These are phyloP conservation scores for Lathyrus oleraceus DNA, from an alignment of 306 rosid species.

Conservation along the genomic window DNA sequence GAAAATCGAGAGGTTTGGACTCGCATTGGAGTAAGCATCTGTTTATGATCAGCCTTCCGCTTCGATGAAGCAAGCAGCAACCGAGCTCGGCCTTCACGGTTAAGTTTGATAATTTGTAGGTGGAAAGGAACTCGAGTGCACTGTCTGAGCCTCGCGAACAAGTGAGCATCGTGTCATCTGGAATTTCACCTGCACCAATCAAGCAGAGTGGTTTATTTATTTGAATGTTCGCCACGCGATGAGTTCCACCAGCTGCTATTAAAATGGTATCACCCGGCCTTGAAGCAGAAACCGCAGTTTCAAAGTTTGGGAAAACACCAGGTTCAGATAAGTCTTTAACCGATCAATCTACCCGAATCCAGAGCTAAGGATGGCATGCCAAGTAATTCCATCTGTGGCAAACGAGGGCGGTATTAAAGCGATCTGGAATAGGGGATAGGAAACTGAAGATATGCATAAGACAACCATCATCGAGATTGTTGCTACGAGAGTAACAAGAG, in stretches of 20 bases:
- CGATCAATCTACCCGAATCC: conserved; percentile 92
- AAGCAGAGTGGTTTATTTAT: conserved; percentile 85
- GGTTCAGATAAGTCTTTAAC: conserved; percentile 66
- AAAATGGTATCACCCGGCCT: conserved; percentile 94
- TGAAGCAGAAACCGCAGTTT: conserved; percentile 84
- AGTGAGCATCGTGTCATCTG: too few species aligned
- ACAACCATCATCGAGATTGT: conserved; percentile 81
- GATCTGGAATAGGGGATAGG: conserved; percentile 94
- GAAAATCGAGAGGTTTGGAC: too few species aligned
- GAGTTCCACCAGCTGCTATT: conserved; percentile 85
- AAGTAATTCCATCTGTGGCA: conserved; percentile 97
- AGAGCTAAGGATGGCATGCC: conserved; percentile 93
- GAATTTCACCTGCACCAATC: neutral
- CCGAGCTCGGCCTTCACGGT: too few species aligned
- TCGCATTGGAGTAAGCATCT: too few species aligned
- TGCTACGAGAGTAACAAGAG: conserved; percentile 44
- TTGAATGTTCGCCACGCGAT: conserved; percentile 74
- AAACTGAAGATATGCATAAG: conserved; percentile 94
- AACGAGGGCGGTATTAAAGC: conserved; percentile 99
- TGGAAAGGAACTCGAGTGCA: too few species aligned
- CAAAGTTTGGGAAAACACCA: conserved; percentile 78
- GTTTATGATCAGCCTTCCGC: too few species aligned
- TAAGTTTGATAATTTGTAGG: too few species aligned
- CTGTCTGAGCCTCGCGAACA: too few species aligned
- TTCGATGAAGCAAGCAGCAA: too few species aligned